Base-by-base conservation (phyloP, 192 early-diverging fungal species). In the Dispira parvispora region DNA sequence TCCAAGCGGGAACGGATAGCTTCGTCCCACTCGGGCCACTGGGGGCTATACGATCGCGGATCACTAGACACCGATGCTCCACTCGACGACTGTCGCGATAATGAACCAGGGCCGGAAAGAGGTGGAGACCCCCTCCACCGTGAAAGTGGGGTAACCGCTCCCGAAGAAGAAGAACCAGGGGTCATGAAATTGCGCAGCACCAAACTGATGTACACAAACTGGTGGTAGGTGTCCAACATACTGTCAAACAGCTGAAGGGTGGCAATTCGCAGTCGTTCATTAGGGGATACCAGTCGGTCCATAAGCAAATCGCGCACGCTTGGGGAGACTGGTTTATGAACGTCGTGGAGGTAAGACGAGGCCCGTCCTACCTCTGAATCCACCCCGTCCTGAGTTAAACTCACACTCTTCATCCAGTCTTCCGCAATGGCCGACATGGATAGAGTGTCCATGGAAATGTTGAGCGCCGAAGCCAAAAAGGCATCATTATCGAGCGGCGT, bases 191-290 rank as follows among this genome's bases (percentile, higher is more conserved):
- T 83, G 54, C 79, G 70, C 25, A 83, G 71, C 10, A 80, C 72
- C 20, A 83, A 67, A 47, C 75, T 81, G 28, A 73, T 76, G 54
- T 73, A 71, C 1, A 76, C 79, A 73, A 83, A 81, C 63, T 83
- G 81, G 63, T 81, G 79, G 63, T 75, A 76, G 1, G 77, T 81
- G 56, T 73, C 67, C 18, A 83, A 63, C 14, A 83, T 73, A n/a
- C 75, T 73, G 63, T 83, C 81, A 62, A 83, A 83, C 38, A 83
- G 68, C 5, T 78, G 75, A 55, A 83, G 65, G 11, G 81, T 76
- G 65, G 71, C 74, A 52, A 83, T 67, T 12, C 77, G 65, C 38
- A 83, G 62, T 20, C 78, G 68, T 18, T 72, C 65, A 64, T 70
- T 57, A 3, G 68, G 68, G 20, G 68, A 38, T 21, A 63, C 46